Evolutionary conservation across 495 filamentous ascomycete species (phyloP).

Genomic region (Polyplosphaeria fusca): DNA sequence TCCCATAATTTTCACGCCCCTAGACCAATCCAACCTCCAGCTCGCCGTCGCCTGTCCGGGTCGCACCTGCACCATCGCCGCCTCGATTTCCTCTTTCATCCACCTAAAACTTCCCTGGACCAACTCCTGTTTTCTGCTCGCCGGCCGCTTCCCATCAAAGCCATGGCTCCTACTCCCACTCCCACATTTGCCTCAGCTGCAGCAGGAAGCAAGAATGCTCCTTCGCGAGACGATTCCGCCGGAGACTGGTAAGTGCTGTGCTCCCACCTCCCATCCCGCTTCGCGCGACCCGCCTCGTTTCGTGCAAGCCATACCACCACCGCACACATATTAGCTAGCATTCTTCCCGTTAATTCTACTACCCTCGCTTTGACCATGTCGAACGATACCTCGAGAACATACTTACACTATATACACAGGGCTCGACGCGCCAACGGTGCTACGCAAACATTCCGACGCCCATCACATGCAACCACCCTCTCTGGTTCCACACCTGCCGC

Average conservation of each 20-base stretch:
- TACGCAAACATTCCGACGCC: conserved; percentile 81
- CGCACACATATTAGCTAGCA: conserved; percentile 1
- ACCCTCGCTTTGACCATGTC: conserved; percentile 4
- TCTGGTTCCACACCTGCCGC: conserved; percentile 29
- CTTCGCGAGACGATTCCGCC: conserved; percentile 36
- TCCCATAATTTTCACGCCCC: conserved; percentile 7
- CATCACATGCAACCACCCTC: conserved; percentile 63
- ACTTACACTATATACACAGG: conserved; percentile 43
- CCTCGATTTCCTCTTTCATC: conserved; percentile 13
- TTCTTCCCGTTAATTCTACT: conserved; percentile 8
- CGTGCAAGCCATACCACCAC: background rate
- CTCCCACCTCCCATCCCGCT: background rate
- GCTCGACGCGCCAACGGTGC: conserved; percentile 72
- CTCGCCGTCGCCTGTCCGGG: conserved; percentile 1
- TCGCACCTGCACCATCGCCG: conserved; percentile 13
- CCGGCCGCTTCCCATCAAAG: conserved; percentile 8
- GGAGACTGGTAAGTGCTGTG: conserved; percentile 39
- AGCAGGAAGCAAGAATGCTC: conserved; percentile 37
- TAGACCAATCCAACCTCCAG: background rate
- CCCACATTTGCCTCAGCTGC: conserved; percentile 44
- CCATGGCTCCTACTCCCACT: conserved; percentile 44
- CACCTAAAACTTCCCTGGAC: conserved; percentile 14
- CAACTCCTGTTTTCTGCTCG: conserved; percentile 9
- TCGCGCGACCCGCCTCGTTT: background rate
- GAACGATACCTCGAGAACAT: background rate